phyloP scores from a whole-genome alignment of 2,329 filamentous ascomycete genomes.

The Penicillium fuscoglaucum region DNA sequence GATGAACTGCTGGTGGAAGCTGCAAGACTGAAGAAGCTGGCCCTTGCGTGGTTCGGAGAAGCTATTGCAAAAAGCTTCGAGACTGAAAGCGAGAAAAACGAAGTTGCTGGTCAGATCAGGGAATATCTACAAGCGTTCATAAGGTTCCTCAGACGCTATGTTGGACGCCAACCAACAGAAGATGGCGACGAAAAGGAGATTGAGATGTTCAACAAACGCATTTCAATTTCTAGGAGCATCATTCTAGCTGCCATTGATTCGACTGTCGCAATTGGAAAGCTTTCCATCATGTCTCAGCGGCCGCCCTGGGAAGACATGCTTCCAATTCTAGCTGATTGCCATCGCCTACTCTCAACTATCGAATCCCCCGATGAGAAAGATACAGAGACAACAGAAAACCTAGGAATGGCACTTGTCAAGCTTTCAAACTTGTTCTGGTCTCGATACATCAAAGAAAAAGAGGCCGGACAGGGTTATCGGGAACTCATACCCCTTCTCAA shows the following conservation, averaged over 20 bases:
- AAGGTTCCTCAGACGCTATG: conserved; percentile 44
- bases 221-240: conserved; percentile 38
- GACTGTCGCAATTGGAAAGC: conserved; percentile 40
- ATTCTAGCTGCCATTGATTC: conserved; percentile 45
- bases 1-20: conserved; percentile 47
- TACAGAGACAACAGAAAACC: conserved; percentile 23
- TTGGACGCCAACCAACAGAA: conserved; percentile 35
- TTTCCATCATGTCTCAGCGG: conserved; percentile 39
- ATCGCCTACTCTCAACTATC: conserved; percentile 37
- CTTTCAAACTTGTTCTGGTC: conserved; percentile 52
- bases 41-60: conserved; percentile 41
- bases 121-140: conserved; percentile 43
- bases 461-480: conserved; percentile 33
- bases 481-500: conserved; percentile 43
- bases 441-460: conserved; percentile 46
- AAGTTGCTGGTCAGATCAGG: conserved; percentile 30
- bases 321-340: conserved; percentile 39
- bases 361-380: conserved; percentile 16
- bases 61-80: conserved; percentile 24
- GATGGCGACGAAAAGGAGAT: conserved; percentile 31
- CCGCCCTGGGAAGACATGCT: conserved; percentile 42
- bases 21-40: conserved; percentile 45
- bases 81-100: conserved; percentile 18
- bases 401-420: conserved; percentile 37
- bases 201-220: conserved; percentile 35